These are phyloP conservation scores for Trichoderma pleuroti DNA, from an alignment of 2,329 filamentous ascomycete genomes.

Conservation along the genomic window DNA sequence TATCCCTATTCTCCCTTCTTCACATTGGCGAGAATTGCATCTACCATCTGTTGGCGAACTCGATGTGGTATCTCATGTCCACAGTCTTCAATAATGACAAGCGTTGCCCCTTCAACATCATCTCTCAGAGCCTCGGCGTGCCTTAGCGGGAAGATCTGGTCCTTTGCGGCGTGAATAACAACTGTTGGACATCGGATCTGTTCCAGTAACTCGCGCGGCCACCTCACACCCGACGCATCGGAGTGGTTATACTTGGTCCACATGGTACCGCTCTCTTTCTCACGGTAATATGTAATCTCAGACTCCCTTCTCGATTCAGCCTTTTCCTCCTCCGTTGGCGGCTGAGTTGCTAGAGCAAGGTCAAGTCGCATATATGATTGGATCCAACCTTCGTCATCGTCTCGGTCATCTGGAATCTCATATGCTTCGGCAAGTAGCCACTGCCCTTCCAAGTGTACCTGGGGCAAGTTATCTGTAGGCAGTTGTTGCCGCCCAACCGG, in stretches of 20 bases:
- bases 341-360: background rate
- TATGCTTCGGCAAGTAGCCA: conserved; percentile 1
- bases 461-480: background rate
- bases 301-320: background rate
- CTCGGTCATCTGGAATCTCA: background rate
- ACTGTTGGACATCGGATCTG: background rate
- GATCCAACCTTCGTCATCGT: background rate
- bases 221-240: background rate
- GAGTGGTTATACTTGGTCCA: conserved; percentile 8
- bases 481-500: background rate
- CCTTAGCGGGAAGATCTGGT: background rate
- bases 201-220: background rate
- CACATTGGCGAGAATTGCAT: background rate
- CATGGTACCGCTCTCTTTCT: background rate
- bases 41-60: background rate
- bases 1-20: background rate
- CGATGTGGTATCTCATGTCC: conserved; percentile 5
- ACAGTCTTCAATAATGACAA: background rate
- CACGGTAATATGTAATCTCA: background rate
- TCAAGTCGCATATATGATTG: background rate
- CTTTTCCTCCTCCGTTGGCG: background rate
- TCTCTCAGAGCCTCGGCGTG: background rate
- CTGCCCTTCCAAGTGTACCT: background rate
- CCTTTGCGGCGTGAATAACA: background rate
- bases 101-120: background rate